Conservation (phyloP, 768 basidiomycete genomes). For the Inosperma sp. region DNA sequence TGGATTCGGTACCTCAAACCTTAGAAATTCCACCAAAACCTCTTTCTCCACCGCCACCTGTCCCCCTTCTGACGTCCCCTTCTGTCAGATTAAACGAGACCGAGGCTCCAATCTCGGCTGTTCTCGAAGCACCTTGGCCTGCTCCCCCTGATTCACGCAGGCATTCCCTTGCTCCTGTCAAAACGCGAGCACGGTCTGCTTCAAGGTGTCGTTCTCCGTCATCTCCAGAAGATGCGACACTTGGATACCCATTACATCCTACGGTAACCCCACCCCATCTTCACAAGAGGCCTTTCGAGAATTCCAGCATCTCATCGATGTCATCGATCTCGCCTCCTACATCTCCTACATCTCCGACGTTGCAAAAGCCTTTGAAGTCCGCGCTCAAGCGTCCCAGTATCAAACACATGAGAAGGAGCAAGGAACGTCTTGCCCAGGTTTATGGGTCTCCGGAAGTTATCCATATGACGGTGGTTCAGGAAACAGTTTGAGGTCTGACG, state of each 20-base stretch:
- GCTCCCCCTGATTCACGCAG: conserved; percentile 27
- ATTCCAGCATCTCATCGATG: conserved; percentile 26
- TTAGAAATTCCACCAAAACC: neutral
- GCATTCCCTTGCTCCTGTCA: conserved; percentile 14
- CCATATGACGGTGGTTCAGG: conserved; percentile 43
- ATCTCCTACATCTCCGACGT: conserved; percentile 6
- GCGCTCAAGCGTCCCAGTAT: conserved; percentile 23
- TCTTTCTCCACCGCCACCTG: neutral
- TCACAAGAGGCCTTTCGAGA: conserved; percentile 30
- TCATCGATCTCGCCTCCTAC: conserved; percentile 9
- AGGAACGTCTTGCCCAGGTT: conserved; percentile 21
- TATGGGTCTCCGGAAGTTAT: conserved; percentile 30
- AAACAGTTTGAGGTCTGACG: conserved; percentile 26
- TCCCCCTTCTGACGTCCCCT: neutral
- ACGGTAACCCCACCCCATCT: conserved; percentile 17
- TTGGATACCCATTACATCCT: conserved; percentile 21
- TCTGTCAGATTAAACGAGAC: too few relatives aligned
- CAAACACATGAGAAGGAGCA: conserved; percentile 24
- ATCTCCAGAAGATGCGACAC: conserved; percentile 18
- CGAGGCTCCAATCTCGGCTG: conserved; percentile 33
- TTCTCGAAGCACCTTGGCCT: conserved; percentile 41
- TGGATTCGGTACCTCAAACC: conserved; percentile 9
- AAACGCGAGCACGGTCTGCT: neutral
- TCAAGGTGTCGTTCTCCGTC: conserved; percentile 22
- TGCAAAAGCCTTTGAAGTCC: conserved; percentile 14